Evolutionary conservation across 2,329 filamentous ascomycete species (phyloP).

Genomic region (Hirsutella rhossiliensis): DNA sequence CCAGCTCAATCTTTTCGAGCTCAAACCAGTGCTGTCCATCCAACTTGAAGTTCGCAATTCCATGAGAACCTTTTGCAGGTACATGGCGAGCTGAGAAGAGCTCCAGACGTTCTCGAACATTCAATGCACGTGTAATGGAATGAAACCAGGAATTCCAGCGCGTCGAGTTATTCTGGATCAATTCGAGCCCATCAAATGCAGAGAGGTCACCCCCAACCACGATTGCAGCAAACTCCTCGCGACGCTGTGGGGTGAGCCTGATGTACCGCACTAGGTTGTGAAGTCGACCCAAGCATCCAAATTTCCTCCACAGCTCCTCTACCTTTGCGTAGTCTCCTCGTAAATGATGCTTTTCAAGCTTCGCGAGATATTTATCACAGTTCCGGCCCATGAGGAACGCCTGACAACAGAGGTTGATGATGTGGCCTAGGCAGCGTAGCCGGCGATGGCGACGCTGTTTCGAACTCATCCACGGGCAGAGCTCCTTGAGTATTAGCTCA

Average conservation of each 20-base stretch:
- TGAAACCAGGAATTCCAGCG: too few species aligned
- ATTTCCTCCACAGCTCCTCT: neutral
- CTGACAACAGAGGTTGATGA: too few species aligned
- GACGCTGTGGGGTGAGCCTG: neutral
- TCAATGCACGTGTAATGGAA: too few species aligned
- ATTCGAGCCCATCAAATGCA: neutral
- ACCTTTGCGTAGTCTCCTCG: too few species aligned
- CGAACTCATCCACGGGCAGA: neutral
- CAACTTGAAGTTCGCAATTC: neutral
- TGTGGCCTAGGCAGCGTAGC: too few species aligned
- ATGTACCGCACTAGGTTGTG: neutral
- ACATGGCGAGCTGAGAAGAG: too few species aligned
- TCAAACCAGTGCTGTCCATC: neutral
- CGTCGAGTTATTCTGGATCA: neutral
- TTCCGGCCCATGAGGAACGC: too few species aligned
- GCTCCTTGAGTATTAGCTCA: neutral
- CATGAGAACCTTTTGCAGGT: too few species aligned
- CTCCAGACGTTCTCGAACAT: too few species aligned
- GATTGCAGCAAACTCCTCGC: neutral
- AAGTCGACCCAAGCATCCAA: neutral
- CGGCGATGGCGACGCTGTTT: neutral
- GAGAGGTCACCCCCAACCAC: neutral
- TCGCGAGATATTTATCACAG: too few species aligned
- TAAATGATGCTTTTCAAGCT: too few species aligned
- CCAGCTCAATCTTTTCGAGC: too few species aligned